Evolutionary conservation across 2,329 filamentous ascomycete genomes (phyloP).

Genomic region (Colletotrichum tabaci): DNA sequence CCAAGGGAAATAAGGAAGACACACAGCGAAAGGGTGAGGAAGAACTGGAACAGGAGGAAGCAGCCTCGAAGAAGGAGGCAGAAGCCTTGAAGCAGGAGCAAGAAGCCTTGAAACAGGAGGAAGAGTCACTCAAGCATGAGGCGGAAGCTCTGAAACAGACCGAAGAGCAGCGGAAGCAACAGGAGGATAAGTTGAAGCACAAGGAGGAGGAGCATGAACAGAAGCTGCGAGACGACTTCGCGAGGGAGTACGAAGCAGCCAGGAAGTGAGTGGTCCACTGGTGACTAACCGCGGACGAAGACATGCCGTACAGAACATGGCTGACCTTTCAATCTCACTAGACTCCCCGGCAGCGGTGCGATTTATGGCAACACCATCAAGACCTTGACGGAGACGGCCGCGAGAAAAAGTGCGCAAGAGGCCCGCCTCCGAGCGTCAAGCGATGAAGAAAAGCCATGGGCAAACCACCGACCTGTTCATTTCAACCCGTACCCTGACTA

Average conservation of each 20-base stretch:
- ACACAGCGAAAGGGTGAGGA: neutral
- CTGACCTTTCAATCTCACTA: slow-evolving; percentile 44
- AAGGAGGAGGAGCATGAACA: slow-evolving; percentile 46
- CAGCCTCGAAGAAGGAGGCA: neutral
- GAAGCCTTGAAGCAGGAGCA: neutral
- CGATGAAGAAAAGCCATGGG: slow-evolving; percentile 49
- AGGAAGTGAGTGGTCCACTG: slow-evolving; percentile 53
- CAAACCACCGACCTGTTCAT: slow-evolving; percentile 62
- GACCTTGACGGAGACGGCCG: slow-evolving; percentile 57
- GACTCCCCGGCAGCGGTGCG: slow-evolving; percentile 62
- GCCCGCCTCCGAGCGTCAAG: slow-evolving; percentile 23
- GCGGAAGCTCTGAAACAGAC: slow-evolving; percentile 2
- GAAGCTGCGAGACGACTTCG: slow-evolving; percentile 49
- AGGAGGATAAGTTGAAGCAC: slow-evolving; percentile 13
- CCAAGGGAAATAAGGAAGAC: neutral
- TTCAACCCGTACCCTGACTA: slow-evolving; percentile 83
- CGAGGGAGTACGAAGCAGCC: slow-evolving; percentile 54
- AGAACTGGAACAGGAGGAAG: neutral
- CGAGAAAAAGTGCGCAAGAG: slow-evolving; percentile 46
- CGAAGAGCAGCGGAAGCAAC: slow-evolving; percentile 1
- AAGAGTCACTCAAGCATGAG: slow-evolving; percentile 1
- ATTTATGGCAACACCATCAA: slow-evolving; percentile 71
- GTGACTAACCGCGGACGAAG: neutral
- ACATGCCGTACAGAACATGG: neutral
- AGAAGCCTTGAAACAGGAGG: neutral